A percentile compares a stretch with the other conserved stretches of the same genome.
phyloP scores from a whole-genome alignment of 2,329 filamentous ascomycete species.

The Trichoderma koningii region DNA sequence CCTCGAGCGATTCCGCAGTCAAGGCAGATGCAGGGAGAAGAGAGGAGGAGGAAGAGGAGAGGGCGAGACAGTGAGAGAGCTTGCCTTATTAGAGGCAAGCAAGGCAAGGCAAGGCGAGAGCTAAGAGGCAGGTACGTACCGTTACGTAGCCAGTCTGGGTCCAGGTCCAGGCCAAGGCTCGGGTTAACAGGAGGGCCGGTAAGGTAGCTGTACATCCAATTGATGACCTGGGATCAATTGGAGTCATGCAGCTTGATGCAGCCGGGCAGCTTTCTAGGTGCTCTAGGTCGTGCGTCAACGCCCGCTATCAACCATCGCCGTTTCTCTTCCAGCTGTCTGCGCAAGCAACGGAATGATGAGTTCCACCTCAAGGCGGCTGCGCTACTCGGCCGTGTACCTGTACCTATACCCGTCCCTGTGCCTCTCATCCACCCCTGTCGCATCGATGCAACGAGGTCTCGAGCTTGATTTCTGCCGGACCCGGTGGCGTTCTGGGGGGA shows the following conservation, averaged over 20 bases:
- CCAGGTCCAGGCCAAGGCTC: neutral
- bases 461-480: conserved; percentile 14
- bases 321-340: neutral
- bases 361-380: conserved; percentile 9
- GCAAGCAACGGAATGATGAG: no score
- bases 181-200: neutral
- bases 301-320: neutral
- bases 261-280: neutral
- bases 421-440: neutral
- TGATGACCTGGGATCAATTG: no score
- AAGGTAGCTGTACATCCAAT: neutral
- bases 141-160: conserved; percentile 2
- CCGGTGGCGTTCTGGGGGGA: conserved; percentile 20
- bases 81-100: neutral
- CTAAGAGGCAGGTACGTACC: neutral
- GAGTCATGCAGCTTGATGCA: no score
- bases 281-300: neutral
- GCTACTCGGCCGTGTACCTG: neutral
- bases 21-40: conserved; percentile 19
- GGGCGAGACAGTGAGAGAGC: neutral
- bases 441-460: neutral
- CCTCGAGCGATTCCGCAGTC: conserved; percentile 8
- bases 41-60: neutral
- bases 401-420: neutral
- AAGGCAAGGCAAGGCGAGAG: conserved; percentile 6